Evolutionary conservation across 2,329 filamentous ascomycete species (phyloP).

Genomic region (Colletotrichum tabaci): DNA sequence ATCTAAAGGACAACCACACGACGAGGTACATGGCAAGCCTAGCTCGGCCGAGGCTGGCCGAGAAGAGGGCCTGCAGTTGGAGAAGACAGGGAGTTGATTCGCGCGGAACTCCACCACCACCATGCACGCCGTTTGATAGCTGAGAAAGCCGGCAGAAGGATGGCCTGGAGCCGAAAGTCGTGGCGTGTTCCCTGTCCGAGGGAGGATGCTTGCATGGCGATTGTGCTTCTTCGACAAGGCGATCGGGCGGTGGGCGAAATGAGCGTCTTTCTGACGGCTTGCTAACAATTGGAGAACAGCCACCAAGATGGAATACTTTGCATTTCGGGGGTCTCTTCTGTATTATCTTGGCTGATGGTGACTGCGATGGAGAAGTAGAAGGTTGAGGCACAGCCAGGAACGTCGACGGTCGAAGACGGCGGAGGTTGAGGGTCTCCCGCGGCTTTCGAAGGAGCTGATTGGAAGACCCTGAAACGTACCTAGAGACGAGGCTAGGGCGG

Average conservation of each 20-base stretch:
- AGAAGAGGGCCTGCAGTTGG: slow-evolving; percentile 27
- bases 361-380: background rate
- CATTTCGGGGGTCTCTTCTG: background rate
- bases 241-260: slow-evolving; percentile 2
- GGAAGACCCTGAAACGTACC: too few relatives aligned
- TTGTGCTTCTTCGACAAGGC: slow-evolving; percentile 18
- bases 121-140: background rate
- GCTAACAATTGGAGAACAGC: background rate
- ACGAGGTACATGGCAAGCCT: too few relatives aligned
- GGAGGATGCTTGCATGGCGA: slow-evolving; percentile 14
- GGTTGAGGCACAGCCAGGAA: background rate
- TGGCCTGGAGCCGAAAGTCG: slow-evolving; percentile 34
- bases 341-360: background rate
- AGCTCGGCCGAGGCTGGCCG: slow-evolving; percentile 39
- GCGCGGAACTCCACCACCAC: slow-evolving; percentile 36
- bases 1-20: too few relatives aligned
- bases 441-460: background rate
- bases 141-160: slow-evolving; percentile 17
- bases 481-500: background rate
- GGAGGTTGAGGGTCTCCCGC: background rate
- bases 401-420: background rate
- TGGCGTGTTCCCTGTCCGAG: slow-evolving; percentile 17
- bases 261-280: background rate
- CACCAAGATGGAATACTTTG: background rate
- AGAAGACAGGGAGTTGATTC: slow-evolving; percentile 41